Conservation (phyloP, 257 asterid species). For the Salvia miltiorrhiza region DNA sequence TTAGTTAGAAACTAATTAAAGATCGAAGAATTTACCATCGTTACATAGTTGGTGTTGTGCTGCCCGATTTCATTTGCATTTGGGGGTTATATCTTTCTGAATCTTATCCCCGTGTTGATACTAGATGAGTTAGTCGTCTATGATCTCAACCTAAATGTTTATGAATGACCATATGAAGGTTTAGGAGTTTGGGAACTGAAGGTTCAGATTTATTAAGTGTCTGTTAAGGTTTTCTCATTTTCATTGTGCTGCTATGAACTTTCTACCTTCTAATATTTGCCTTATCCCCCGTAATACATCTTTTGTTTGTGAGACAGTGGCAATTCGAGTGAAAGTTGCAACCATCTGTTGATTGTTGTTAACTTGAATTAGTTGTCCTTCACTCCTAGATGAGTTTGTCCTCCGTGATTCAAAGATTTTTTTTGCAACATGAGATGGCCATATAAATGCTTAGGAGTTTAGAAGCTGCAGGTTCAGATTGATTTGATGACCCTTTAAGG, state of each 20-base stretch:
- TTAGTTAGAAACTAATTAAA: not conserved
- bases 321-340: too few relatives aligned
- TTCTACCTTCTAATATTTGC: not conserved
- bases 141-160: not conserved
- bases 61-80: not conserved
- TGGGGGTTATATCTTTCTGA: not conserved
- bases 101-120: not conserved
- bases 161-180: not conserved
- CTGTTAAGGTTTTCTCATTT: not conserved
- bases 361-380: not conserved
- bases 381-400: not conserved
- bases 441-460: too few relatives aligned
- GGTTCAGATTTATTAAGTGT: not conserved
- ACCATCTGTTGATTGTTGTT: too few relatives aligned
- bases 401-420: not conserved
- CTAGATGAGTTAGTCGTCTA: not conserved
- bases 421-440: not conserved
- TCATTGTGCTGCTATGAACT: not conserved
- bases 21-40: not conserved
- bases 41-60: not conserved
- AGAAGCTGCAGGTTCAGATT: too few relatives aligned
- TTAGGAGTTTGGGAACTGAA: slow-evolving; percentile 3
- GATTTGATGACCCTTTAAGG: too few relatives aligned
- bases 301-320: too few relatives aligned
- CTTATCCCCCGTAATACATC: not conserved